Evolutionary conservation across 2,329 filamentous ascomycete genomes (phyloP), one percentile per base, ranked within the genome.

Genomic region (Pyrenophora graminea): DNA sequence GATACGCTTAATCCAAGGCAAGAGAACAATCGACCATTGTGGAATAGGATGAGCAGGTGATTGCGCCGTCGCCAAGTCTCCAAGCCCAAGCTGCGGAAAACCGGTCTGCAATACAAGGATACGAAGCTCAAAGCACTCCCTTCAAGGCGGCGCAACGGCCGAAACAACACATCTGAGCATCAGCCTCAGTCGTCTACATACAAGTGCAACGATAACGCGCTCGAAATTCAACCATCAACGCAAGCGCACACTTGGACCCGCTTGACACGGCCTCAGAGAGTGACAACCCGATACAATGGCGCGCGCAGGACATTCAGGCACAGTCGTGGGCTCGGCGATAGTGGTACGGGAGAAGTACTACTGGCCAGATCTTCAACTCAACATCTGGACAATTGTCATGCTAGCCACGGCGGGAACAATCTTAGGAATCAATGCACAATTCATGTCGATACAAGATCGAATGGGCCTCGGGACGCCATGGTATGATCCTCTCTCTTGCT

Each of bases 311-410:
- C 62, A 66, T 45, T 64, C 63, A 43, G 62, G 55, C 43, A 73
- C 71, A 40, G 63, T 73, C 2, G 69, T 75, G 39, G 66, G 67
- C 38, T 69, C 68, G 10, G 74, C 69, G 39, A 72, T 78, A 17
- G 71, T 79, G 39, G 75, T 79, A 32, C 74, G 76, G 25, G 71
- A 79, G 58, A 77, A 79, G 62, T 86, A 86, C 74, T 81, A 80
- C 74, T 87, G 84, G 84, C 84, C 84, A 2, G 83, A 86, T 69
- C 75, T 82, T 41, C 83, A 86, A 63, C 77, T 87, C 58, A 86
- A 86, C 63, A 71, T 85, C 63, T 87, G 84, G 84, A 81, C 83
- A 45, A 80, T 86, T 60, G 75, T 85, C 59, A 84, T 86, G 68
- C 76, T 86, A 13, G 80, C 78, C 1, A 79, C 80, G 2, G 82